These are phyloP conservation scores for Rhizopogon rudus DNA, from an alignment of 768 basidiomycete genomes.

Conservation along the genomic window DNA sequence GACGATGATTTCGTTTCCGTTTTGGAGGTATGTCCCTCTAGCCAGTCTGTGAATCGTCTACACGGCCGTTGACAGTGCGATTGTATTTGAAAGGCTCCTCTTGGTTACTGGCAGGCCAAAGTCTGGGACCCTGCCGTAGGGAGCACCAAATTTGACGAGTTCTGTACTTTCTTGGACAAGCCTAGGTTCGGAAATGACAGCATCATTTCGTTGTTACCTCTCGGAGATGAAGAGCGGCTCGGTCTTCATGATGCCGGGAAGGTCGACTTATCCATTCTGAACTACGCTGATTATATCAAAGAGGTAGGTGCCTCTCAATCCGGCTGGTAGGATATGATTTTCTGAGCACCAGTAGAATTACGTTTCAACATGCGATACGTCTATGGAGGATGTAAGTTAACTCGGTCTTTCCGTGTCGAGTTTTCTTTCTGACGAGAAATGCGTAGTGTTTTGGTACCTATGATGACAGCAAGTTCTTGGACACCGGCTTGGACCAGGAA, in stretches of 20 bases:
- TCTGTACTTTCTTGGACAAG: constrained; percentile 54
- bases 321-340: not conserved
- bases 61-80: not conserved
- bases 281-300: constrained; percentile 77
- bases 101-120: constrained; percentile 76
- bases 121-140: constrained; percentile 80
- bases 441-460: constrained; percentile 82
- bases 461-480: constrained; percentile 60
- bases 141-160: constrained; percentile 59
- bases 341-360: constrained; percentile 32
- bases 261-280: constrained; percentile 57
- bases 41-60: constrained; percentile 9
- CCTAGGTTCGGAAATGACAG: constrained; percentile 29
- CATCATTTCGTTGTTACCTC: constrained; percentile 35
- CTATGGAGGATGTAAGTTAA: constrained; percentile 45
- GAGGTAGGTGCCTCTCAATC: constrained; percentile 35
- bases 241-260: constrained; percentile 40
- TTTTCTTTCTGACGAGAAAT: not conserved
- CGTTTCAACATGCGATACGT: constrained; percentile 50
- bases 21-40: constrained; percentile 42
- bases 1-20: constrained; percentile 78
- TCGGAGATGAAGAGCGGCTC: constrained; percentile 45
- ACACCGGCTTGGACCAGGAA: constrained; percentile 56
- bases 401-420: not conserved
- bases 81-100: constrained; percentile 39